phyloP scores from a whole-genome alignment of 495 filamentous ascomycete genomes.

The Paragyromitra xinjiangensis region DNA sequence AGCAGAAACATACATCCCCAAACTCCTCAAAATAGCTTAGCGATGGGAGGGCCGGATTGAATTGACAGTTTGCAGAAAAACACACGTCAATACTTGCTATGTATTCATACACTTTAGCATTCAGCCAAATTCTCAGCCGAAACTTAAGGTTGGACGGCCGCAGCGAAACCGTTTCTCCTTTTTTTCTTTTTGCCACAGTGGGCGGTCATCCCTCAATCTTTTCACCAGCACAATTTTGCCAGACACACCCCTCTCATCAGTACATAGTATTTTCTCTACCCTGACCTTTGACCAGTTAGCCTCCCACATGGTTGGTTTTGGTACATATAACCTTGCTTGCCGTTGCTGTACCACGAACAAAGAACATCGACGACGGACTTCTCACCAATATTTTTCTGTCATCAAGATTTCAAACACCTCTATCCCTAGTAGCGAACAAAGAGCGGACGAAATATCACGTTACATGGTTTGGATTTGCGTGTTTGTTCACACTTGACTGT shows the following conservation, averaged over 20 bases:
- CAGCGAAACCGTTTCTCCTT: conserved; percentile 27
- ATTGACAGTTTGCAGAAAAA: conserved; percentile 23
- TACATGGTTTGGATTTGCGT: conserved; percentile 38
- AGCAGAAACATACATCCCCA: conserved; percentile 7
- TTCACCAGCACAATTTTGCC: conserved; percentile 16
- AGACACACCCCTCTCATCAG: conserved; percentile 22
- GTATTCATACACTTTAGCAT: conserved; percentile 11
- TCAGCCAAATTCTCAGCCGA: conserved; percentile 21
- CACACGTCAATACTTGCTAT: conserved; percentile 6
- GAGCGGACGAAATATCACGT: conserved; percentile 46
- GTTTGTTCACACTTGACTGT: conserved; percentile 50
- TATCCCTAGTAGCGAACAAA: conserved; percentile 46
- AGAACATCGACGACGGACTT: conserved; percentile 38
- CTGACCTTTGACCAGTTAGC: conserved; percentile 32
- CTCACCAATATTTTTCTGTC: conserved; percentile 41
- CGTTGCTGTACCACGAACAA: conserved; percentile 49
- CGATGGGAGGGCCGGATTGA: conserved; percentile 35
- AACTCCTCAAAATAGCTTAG: conserved; percentile 13
- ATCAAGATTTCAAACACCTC: conserved; percentile 38
- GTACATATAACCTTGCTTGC: conserved; percentile 49
- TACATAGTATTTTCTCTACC: conserved; percentile 18
- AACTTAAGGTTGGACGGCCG: conserved; percentile 37
- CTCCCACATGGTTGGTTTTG: conserved; percentile 38
- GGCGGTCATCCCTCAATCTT: conserved; percentile 21
- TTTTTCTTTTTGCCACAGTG: neutral